Evolutionary conservation across 495 filamentous ascomycete species (phyloP).

Genomic region (Penicillium daleae): DNA sequence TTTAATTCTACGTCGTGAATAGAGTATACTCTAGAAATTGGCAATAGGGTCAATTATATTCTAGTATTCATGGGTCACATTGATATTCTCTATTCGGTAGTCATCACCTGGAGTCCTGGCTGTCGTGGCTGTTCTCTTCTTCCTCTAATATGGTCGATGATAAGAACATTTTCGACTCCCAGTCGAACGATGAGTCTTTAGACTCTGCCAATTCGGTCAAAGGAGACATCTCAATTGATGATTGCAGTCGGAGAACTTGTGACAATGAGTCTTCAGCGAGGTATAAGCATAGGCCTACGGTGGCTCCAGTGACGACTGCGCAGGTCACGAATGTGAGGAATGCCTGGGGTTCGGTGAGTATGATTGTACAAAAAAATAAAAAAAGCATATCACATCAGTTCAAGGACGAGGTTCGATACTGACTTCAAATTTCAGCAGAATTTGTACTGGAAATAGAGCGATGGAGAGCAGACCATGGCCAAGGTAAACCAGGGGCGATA

Average conservation of each 20-base stretch:
- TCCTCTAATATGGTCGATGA: slow-evolving; percentile 69
- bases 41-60: neutral
- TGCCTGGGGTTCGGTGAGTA: slow-evolving; percentile 21
- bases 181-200: slow-evolving; percentile 33
- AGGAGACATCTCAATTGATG: slow-evolving; percentile 12
- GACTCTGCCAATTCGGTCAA: slow-evolving; percentile 15
- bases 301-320: slow-evolving; percentile 26
- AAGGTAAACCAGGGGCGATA: slow-evolving; percentile 52
- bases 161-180: slow-evolving; percentile 47
- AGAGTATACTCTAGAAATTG: neutral
- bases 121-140: slow-evolving; percentile 50
- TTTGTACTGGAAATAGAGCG: slow-evolving; percentile 42
- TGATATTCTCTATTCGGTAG: neutral
- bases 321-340: slow-evolving; percentile 31
- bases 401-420: neutral
- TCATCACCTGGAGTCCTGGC: slow-evolving; percentile 27
- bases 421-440: slow-evolving; percentile 69
- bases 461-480: slow-evolving; percentile 38
- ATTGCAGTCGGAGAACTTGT: slow-evolving; percentile 22
- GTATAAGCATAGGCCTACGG: slow-evolving; percentile 26
- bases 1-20: neutral
- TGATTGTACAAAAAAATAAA: neutral
- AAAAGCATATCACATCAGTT: neutral
- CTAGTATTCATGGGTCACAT: neutral
- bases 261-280: slow-evolving; percentile 21